Evolutionary conservation across 345 rosid genomes (phyloP), one percentile per base, ranked within the genome.

Genomic region (Lepidium aucheri): DNA sequence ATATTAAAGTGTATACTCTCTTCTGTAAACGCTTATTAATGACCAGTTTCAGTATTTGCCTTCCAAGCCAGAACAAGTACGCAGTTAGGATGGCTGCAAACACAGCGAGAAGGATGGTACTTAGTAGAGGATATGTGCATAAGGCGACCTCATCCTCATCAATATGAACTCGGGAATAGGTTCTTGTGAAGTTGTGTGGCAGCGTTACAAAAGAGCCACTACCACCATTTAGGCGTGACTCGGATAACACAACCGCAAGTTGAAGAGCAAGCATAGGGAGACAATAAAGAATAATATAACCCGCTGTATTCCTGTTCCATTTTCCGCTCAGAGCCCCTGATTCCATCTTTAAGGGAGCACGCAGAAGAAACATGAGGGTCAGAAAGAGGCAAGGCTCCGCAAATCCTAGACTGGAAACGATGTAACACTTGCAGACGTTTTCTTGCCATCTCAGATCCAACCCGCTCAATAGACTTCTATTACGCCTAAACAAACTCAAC

Each of bases 341-440:
- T 22, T 88, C 86, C 83, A 82, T 81, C 77, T 88, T 89, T 63
- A 94, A 82, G 10, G 99, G 89, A 9, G 99, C 96, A 7, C 95
- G 96, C 17, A 94, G 85, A 12, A 90, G 91, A 81, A 91, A 85
- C 73, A 85, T 79, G 6, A 90, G 83, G 8, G 96, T 87, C 33
- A 90, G 85, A 79, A 91, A 91, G 44, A 94, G 72, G 74, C 99
- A 94, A 67, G 99, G 99, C 73, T 94, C 99, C 51, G 97, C 90
- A 81, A 94, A 94, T 26, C 99, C 99, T 59, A 94, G 78, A 78
- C 83, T 94, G 13, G 95, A 94, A 58, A 88, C 79, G 34, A 94
- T 83, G 79, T 94, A 94, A 63, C 87, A 76, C 74, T 94, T 87
- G 99, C 97, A 94, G 40, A 89, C 67, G 65, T 74, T 77, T 58